These are phyloP conservation scores for Lachancea lanzarotensis DNA, from an alignment of 805 yeast species.

Conservation along the genomic window DNA sequence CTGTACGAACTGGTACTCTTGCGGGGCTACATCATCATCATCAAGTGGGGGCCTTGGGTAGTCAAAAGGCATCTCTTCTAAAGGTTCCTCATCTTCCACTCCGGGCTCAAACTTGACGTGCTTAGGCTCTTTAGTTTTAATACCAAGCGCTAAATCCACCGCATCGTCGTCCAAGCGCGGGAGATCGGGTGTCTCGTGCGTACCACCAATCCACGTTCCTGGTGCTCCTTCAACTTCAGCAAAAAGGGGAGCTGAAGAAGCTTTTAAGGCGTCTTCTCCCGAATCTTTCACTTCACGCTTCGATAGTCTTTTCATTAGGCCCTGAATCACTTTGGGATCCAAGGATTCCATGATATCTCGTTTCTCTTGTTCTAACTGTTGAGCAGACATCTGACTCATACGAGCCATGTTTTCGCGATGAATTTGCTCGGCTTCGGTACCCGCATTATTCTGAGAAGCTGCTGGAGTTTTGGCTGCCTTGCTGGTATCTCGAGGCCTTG, in stretches of 20 bases:
- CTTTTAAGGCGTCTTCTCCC: conserved; percentile 29
- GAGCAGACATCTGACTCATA: conserved; percentile 54
- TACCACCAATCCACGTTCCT: conserved; percentile 34
- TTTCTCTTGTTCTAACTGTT: conserved; percentile 57
- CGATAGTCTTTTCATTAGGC: conserved; percentile 51
- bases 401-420: conserved; percentile 67
- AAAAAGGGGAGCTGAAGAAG: conserved; percentile 13
- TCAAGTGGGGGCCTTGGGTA: conserved; percentile 21
- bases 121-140: conserved; percentile 2
- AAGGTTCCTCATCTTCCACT: neutral
- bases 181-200: conserved; percentile 17
- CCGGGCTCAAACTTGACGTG: conserved; percentile 4
- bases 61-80: neutral
- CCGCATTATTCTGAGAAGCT: neutral
- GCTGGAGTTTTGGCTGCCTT: neutral
- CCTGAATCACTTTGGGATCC: conserved; percentile 61
- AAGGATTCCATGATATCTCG: conserved; percentile 59
- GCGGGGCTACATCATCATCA: conserved; percentile 48
- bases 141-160: conserved; percentile 27
- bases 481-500: neutral
- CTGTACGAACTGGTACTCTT: conserved; percentile 41
- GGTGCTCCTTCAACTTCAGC: conserved; percentile 34
- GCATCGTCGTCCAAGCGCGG: conserved; percentile 24
- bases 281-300: conserved; percentile 38
- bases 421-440: conserved; percentile 65